Conservation (phyloP, 129 eudicot species). For the Apium graveolens region DNA sequence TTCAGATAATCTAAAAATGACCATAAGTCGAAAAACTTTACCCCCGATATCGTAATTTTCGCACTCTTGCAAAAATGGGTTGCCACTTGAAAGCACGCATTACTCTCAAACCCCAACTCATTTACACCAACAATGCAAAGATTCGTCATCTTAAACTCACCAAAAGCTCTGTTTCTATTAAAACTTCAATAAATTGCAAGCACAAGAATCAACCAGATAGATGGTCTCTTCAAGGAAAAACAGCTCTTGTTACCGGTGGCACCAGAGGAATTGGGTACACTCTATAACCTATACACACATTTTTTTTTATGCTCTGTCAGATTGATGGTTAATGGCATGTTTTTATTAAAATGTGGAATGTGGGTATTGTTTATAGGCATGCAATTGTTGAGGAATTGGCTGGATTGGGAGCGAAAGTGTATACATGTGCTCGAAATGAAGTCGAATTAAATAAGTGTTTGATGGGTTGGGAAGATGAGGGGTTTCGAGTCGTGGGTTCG, state of each 20-base stretch:
- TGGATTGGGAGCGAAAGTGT: conserved; percentile 54
- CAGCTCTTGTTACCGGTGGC: conserved; percentile 83
- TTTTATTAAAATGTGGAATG: not conserved
- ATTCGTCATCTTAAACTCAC: not conserved
- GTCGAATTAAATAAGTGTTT: conserved; percentile 41
- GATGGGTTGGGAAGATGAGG: conserved; percentile 46
- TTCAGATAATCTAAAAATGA: too few species aligned
- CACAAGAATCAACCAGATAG: conserved; percentile 21
- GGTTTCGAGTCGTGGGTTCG: conserved; percentile 46
- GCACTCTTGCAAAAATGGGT: not conserved
- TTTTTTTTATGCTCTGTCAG: not conserved
- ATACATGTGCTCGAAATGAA: conserved; percentile 66
- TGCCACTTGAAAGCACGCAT: not conserved
- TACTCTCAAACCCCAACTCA: not conserved
- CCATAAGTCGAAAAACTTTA: too few species aligned
- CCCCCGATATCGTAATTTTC: too few species aligned
- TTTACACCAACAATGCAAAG: not conserved
- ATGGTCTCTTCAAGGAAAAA: conserved; percentile 67
- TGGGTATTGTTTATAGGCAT: conserved; percentile 25
- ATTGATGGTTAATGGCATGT: not conserved
- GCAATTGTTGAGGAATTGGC: conserved; percentile 76
- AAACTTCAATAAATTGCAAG: not conserved
- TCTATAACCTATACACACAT: not conserved
- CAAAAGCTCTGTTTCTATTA: not conserved
- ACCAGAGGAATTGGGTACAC: conserved; percentile 77